These are phyloP conservation scores for Beauveria sp. DNA, from an alignment of 2,329 filamentous ascomycete species.

Conservation along the genomic window DNA sequence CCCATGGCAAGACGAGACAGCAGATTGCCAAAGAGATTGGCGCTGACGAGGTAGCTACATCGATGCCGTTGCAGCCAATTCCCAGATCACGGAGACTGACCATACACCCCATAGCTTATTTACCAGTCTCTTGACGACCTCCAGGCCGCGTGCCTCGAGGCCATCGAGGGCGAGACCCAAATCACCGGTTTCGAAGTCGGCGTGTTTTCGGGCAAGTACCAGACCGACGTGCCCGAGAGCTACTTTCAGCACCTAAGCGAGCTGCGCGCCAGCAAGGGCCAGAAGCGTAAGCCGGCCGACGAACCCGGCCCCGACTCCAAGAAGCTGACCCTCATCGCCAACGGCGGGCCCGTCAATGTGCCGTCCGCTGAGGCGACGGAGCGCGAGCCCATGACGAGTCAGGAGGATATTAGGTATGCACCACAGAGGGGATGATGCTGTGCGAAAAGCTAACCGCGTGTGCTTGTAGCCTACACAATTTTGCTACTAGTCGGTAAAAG, in stretches of 20 bases:
- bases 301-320: neutral
- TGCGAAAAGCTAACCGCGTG: neutral
- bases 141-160: constrained; percentile 68
- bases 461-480: neutral
- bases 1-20: constrained; percentile 27
- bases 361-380: neutral
- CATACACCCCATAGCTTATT: constrained; percentile 38
- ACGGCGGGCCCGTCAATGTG: constrained; percentile 49
- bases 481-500: neutral
- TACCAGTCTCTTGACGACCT: constrained; percentile 61
- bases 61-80: neutral
- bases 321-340: constrained; percentile 16
- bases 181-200: constrained; percentile 69
- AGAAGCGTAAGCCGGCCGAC: constrained; percentile 20
- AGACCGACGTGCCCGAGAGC: constrained; percentile 67
- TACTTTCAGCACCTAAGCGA: constrained; percentile 79
- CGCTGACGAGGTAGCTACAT: constrained; percentile 24
- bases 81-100: neutral
- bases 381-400: constrained; percentile 15
- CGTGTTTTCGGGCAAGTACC: constrained; percentile 83
- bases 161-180: constrained; percentile 49
- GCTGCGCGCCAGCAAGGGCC: constrained; percentile 54
- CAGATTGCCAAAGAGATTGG: constrained; percentile 36
- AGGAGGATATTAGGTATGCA: constrained; percentile 26
- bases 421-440: neutral